These are phyloP conservation scores for Hortaea werneckii DNA, from an alignment of 2,329 filamentous ascomycete genomes.

Conservation along the genomic window DNA sequence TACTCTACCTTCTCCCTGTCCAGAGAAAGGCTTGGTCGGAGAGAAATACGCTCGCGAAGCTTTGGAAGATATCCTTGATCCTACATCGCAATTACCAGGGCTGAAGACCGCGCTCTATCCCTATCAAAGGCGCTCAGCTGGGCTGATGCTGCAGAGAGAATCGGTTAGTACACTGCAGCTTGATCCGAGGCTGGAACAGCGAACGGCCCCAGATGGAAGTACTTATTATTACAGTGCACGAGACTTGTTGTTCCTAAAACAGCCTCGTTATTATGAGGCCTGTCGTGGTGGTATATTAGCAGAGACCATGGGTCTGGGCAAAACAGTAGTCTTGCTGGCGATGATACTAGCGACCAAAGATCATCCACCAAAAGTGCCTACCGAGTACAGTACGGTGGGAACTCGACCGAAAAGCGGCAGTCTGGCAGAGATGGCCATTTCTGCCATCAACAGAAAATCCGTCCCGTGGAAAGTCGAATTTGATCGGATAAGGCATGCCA, in stretches of 20 bases:
- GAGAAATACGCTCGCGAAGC: constrained; percentile 44
- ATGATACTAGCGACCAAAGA: constrained; percentile 63
- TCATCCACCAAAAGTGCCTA: constrained; percentile 56
- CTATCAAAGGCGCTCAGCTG: constrained; percentile 72
- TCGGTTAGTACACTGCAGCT: constrained; percentile 51
- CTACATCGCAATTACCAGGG: constrained; percentile 41
- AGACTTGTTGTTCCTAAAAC: constrained; percentile 49
- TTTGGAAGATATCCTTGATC: constrained; percentile 46
- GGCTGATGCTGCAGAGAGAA: constrained; percentile 77
- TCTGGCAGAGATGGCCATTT: constrained; percentile 66
- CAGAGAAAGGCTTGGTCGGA: constrained; percentile 39
- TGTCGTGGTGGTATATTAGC: constrained; percentile 67
- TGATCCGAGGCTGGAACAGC: constrained; percentile 61
- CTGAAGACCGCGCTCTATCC: constrained; percentile 58
- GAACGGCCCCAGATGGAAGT: constrained; percentile 50
- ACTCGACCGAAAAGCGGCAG: constrained; percentile 45
- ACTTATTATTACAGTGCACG: constrained; percentile 62
- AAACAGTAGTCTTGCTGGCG: constrained; percentile 74
- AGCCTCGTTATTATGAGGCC: constrained; percentile 64
- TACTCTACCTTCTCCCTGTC: constrained; percentile 56
- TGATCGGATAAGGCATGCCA: constrained; percentile 38
- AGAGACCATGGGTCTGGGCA: constrained; percentile 72
- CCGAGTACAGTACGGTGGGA: constrained; percentile 41
- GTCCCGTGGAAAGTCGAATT: constrained; percentile 63
- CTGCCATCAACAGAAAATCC: constrained; percentile 54